phyloP scores from a whole-genome alignment of 208 protist species.

The Phytomonas sp. region DNA sequence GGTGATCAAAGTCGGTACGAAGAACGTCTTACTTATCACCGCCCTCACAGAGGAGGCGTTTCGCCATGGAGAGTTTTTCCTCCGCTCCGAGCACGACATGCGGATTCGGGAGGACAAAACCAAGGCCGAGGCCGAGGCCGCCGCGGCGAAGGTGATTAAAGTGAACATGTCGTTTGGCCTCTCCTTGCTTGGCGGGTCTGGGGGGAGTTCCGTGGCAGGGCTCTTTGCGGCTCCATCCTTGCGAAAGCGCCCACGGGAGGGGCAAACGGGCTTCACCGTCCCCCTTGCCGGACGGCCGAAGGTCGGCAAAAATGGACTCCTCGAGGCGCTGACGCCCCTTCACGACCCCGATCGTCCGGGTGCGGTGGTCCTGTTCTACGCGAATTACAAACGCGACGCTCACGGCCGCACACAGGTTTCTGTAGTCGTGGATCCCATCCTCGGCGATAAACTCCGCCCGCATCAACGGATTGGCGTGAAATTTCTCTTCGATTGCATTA shows the following conservation, averaged over 20 bases:
- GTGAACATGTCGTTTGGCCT: conserved; percentile 73
- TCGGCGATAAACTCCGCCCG: conserved; percentile 86
- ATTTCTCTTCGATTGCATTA: conserved; percentile 92
- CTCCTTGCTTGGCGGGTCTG: conserved; percentile 10
- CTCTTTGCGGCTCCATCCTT: conserved; percentile 56
- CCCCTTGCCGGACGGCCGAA: conserved; percentile 69
- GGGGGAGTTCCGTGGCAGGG: conserved; percentile 6
- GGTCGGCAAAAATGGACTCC: conserved; percentile 45
- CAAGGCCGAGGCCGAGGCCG: conserved; percentile 53
- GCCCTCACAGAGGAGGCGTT: conserved; percentile 78
- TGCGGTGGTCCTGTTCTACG: conserved; percentile 85
- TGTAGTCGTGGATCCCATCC: conserved; percentile 88
- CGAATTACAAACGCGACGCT: conserved; percentile 84
- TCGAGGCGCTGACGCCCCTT: conserved; percentile 54
- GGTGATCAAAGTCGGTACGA: conserved; percentile 60
- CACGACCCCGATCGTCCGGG: conserved; percentile 70
- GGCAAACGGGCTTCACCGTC: conserved; percentile 68
- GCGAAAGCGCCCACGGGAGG: conserved; percentile 59
- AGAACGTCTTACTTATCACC: conserved; percentile 67
- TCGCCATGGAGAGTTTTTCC: conserved; percentile 85
- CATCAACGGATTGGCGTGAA: conserved; percentile 87
- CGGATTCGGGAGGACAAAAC: conserved; percentile 73
- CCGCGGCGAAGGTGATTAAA: conserved; percentile 30
- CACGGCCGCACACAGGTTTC: conserved; percentile 74
- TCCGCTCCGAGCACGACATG: conserved; percentile 72